Percentiles rank a stretch among this genome's conserved stretches.
These are phyloP conservation scores for Begonia fuchsioides DNA, from an alignment of 306 rosid species.

Conservation along the genomic window DNA sequence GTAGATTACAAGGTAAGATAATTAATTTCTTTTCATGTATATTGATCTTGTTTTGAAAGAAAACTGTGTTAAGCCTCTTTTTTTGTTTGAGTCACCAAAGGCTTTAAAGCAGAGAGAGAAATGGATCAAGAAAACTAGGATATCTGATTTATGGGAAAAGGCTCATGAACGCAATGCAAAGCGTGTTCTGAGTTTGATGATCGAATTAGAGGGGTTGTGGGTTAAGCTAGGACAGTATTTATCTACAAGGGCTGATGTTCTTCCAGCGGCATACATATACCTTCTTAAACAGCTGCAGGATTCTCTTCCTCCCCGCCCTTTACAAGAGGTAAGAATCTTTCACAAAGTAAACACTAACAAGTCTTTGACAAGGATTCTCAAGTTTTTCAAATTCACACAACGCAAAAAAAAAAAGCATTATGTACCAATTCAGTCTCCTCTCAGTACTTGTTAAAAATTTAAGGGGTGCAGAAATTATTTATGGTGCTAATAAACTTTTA, in stretches of 20 bases:
- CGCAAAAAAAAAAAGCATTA: too few relatives aligned
- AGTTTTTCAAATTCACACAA: too few relatives aligned
- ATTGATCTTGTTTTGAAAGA: not conserved
- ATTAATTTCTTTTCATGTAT: conserved; percentile 2
- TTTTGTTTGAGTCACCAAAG: conserved; percentile 23
- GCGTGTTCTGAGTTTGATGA: conserved; percentile 58
- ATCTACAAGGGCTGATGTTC: conserved; percentile 97
- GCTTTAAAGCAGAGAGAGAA: conserved; percentile 75
- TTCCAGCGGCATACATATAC: conserved; percentile 65
- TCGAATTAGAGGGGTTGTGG: conserved; percentile 96
- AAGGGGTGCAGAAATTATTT: not conserved
- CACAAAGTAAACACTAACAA: too few relatives aligned
- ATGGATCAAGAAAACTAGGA: conserved; percentile 49
- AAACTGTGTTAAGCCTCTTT: conserved; percentile 3
- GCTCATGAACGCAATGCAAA: conserved; percentile 91
- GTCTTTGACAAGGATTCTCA: too few relatives aligned
- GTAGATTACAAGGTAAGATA: conserved; percentile 40
- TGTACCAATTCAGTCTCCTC: too few relatives aligned
- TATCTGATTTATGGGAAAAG: conserved; percentile 58
- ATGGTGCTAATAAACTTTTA: not conserved
- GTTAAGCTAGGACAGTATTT: conserved; percentile 95
- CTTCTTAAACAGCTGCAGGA: conserved; percentile 85
- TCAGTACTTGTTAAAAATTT: too few relatives aligned
- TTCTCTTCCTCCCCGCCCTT: conserved; percentile 94
- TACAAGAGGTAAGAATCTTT: conserved; percentile 55